A percentile compares a stretch with the other conserved stretches of the same genome.
These are phyloP conservation scores for Candida tropicalis DNA, from an alignment of 1,139 yeast species.

Conservation along the genomic window DNA sequence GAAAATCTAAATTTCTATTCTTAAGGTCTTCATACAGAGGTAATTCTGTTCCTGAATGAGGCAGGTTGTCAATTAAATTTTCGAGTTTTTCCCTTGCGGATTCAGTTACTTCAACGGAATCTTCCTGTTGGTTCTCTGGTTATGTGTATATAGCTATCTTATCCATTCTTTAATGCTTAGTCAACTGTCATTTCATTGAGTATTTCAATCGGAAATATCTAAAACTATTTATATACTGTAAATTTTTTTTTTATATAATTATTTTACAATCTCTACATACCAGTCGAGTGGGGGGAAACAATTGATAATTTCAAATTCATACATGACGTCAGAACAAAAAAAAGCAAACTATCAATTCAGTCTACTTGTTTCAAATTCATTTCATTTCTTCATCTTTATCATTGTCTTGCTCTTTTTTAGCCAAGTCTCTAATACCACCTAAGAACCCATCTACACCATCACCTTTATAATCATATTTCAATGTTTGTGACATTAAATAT, in stretches of 20 bases:
- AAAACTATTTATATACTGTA: too few relatives aligned
- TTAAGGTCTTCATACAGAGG: background rate
- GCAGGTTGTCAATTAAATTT: slow-evolving; percentile 13
- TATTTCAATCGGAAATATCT: too few relatives aligned
- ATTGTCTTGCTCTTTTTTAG: slow-evolving; percentile 24
- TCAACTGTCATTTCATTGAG: background rate
- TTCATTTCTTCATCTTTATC: slow-evolving; percentile 12
- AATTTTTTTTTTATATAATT: too few relatives aligned
- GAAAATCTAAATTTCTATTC: slow-evolving; percentile 27
- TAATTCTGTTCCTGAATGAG: slow-evolving; percentile 5
- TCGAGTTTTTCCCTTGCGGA: slow-evolving; percentile 11
- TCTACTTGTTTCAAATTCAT: too few relatives aligned
- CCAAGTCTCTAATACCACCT: slow-evolving; percentile 44
- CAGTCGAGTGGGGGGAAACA: background rate
- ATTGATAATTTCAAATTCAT: too few relatives aligned
- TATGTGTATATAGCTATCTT: slow-evolving; percentile 15
- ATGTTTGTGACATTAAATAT: slow-evolving; percentile 50
- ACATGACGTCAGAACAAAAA: background rate
- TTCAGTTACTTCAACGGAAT: slow-evolving; percentile 3
- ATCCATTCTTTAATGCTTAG: background rate
- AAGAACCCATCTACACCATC: slow-evolving; percentile 62
- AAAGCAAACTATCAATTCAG: background rate
- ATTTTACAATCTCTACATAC: too few relatives aligned
- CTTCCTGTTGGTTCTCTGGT: slow-evolving; percentile 10
- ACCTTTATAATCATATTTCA: slow-evolving; percentile 55